Percentiles rank a stretch among this genome's conserved stretches.
phyloP scores from a whole-genome alignment of 2,329 filamentous ascomycete species.

The Orbilia oligospora region DNA sequence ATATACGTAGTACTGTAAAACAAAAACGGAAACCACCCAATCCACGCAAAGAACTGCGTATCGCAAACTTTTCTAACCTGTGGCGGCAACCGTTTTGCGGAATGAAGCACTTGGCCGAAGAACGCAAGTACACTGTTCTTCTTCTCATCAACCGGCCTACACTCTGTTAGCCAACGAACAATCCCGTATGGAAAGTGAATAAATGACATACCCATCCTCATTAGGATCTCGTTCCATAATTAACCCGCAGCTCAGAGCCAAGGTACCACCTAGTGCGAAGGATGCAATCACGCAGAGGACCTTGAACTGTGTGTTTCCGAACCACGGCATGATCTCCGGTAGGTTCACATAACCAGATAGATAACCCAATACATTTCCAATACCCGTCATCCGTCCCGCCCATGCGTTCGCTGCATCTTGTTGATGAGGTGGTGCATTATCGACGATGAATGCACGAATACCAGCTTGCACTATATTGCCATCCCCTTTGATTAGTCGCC shows the following conservation, averaged over 20 bases:
- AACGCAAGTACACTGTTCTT: constrained; percentile 80
- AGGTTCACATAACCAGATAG: constrained; percentile 55
- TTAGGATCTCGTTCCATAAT: constrained; percentile 86
- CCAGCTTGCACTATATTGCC: constrained; percentile 80
- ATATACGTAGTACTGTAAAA: constrained; percentile 97
- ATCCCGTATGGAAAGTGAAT: neutral
- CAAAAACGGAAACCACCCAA: constrained; percentile 94
- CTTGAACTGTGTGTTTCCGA: constrained; percentile 93
- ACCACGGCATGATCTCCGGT: constrained; percentile 74
- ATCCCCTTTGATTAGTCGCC: constrained; percentile 31
- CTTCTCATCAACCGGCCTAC: constrained; percentile 73
- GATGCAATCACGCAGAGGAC: constrained; percentile 89
- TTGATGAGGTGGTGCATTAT: constrained; percentile 91
- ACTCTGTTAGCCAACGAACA: constrained; percentile 69
- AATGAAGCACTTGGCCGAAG: constrained; percentile 82
- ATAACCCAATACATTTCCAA: constrained; percentile 90
- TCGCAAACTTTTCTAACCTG: constrained; percentile 86
- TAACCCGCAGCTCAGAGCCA: constrained; percentile 69
- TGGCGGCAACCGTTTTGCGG: constrained; percentile 82
- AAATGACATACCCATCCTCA: constrained; percentile 62
- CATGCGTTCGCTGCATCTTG: constrained; percentile 95
- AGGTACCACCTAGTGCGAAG: constrained; percentile 74
- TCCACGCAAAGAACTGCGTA: constrained; percentile 89
- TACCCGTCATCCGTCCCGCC: constrained; percentile 86
- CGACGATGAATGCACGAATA: constrained; percentile 91